Base-by-base conservation (phyloP, 176 grass and related monocot species). In the Bromus sterilis region DNA sequence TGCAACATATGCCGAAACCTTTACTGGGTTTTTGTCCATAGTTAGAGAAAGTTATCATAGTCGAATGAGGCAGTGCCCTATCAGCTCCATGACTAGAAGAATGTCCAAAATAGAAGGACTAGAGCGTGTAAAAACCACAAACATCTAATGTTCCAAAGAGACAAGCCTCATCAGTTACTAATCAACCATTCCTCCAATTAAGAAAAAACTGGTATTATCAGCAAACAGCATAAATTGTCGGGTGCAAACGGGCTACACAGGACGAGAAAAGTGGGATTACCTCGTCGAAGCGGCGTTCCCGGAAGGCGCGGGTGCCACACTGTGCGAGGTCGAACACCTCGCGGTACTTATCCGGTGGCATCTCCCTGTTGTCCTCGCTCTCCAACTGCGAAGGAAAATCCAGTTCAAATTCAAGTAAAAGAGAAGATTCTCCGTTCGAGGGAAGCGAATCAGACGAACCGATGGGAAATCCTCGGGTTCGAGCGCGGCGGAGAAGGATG, bases 261-360 rank as follows among this genome's bases (percentile, higher is more conserved):
- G 36, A 77, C 29, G 39, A 84, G 73, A 51, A 57, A 31, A 75
- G 53, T 29, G 41, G 6, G 59, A 58, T 81, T 61, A 95, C 96
- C 96, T 91, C 93, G 85, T 99, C 91, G 79, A 91, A 99, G 78
- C 41, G 78, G 31, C 72, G 64, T 23, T 91, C 81, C 31, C 82
- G 91, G 81, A 95, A 95, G 82, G 85, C 83, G 3, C 11, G 66
- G 9, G 92, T 79, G 20, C 89, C 96, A 11, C 81, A 33, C 69
- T 77, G 84, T 71, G 90, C 80, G 66, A 93, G 93, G 88, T 81
- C 82, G 83, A 87, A 86, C 82, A 93, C 85, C 76, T 93, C 83
- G 80, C 85, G 51, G 69, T 70, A 86, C 91, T 75, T 91, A 66
- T 90, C 96, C 76, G 35, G 57, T 8, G 88, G 40, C 71, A 93